These are phyloP conservation scores for Dryas drummondii DNA, from an alignment of 306 rosid genomes.

Conservation along the genomic window DNA sequence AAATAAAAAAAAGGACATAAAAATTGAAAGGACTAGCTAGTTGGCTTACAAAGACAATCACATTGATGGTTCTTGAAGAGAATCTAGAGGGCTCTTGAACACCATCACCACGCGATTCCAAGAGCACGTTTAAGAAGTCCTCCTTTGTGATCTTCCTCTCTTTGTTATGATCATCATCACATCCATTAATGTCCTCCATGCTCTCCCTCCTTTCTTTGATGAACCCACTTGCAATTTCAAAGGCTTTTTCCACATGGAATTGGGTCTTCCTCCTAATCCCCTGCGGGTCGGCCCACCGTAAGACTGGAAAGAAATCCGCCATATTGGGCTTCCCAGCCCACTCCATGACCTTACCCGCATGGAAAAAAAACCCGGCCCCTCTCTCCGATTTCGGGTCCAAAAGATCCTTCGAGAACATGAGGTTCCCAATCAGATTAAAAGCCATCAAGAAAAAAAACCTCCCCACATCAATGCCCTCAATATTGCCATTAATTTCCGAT, in stretches of 20 bases:
- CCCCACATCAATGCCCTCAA: constrained; percentile 50
- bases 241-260: constrained; percentile 62
- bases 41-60: constrained; percentile 50
- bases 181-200: constrained; percentile 4
- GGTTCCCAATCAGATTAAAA: constrained; percentile 80
- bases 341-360: constrained; percentile 72
- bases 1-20: no score
- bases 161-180: neutral
- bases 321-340: constrained; percentile 75
- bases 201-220: constrained; percentile 56
- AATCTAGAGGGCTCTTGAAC: constrained; percentile 32
- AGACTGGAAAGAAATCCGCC: constrained; percentile 63
- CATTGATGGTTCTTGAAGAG: constrained; percentile 57
- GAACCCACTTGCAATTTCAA: constrained; percentile 67
- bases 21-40: neutral
- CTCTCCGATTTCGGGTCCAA: constrained; percentile 56
- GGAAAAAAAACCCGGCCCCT: constrained; percentile 59
- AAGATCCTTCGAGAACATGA: constrained; percentile 76
- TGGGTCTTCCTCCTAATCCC: constrained; percentile 67
- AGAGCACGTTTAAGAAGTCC: constrained; percentile 70
- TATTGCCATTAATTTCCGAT: neutral
- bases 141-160: constrained; percentile 35
- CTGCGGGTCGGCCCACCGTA: constrained; percentile 74
- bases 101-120: constrained; percentile 62
- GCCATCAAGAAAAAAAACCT: constrained; percentile 65